Percentiles rank a stretch among this genome's conserved stretches.
Evolutionary conservation across 306 rosid genomes (phyloP).

Genomic region (Lathyrus tuberosus): DNA sequence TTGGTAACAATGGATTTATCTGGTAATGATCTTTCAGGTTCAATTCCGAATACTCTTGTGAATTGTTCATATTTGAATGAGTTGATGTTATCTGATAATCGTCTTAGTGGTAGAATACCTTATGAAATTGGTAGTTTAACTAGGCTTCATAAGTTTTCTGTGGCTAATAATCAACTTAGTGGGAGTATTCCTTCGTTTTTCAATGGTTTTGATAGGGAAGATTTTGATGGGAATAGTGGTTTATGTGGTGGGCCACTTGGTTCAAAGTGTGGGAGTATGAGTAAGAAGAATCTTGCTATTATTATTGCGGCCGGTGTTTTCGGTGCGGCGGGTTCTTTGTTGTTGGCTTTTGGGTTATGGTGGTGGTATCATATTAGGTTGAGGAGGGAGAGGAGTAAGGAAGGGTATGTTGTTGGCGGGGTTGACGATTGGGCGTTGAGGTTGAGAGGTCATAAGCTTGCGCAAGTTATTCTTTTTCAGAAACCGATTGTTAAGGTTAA

Average conservation of each 20-base stretch:
- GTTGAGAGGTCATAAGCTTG: conserved; percentile 76
- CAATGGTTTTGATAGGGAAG: conserved; percentile 38
- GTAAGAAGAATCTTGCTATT: conserved; percentile 80
- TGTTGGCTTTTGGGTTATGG: conserved; percentile 83
- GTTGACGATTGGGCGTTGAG: conserved; percentile 77
- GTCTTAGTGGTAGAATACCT: conserved; percentile 70
- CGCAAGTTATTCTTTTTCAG: conserved; percentile 85
- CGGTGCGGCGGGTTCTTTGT: conserved; percentile 86
- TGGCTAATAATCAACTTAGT: conserved; percentile 63
- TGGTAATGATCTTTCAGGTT: conserved; percentile 52
- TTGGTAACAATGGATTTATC: conserved; percentile 72
- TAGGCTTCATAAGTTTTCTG: conserved; percentile 66
- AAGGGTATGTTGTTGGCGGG: conserved; percentile 46
- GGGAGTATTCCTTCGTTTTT: conserved; percentile 63
- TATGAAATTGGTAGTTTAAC: conserved; percentile 53
- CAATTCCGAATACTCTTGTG: conserved; percentile 56
- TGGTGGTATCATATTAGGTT: conserved; percentile 87
- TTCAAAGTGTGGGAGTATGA: conserved; percentile 81
- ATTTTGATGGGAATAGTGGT: conserved; percentile 71
- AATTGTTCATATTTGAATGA: conserved; percentile 68
- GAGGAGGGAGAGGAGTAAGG: conserved; percentile 42
- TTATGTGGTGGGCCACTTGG: conserved; percentile 83
- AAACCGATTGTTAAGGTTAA: conserved; percentile 91
- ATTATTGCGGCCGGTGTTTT: conserved; percentile 93
- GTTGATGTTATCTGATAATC: conserved; percentile 55